These are phyloP conservation scores for Delonix regia DNA, from an alignment of 306 rosid genomes.

Conservation along the genomic window DNA sequence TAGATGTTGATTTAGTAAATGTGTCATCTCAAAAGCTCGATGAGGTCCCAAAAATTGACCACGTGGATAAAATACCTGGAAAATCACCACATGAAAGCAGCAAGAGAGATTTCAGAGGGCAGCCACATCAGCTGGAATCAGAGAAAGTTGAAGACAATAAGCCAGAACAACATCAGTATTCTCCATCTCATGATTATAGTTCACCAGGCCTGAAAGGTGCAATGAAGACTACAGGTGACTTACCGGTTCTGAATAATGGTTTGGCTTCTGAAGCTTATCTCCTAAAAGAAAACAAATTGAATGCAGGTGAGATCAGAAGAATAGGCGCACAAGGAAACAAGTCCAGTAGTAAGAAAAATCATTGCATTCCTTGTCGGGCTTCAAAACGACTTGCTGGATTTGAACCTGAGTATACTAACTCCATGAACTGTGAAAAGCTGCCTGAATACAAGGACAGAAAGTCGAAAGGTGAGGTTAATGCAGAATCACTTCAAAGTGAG, in stretches of 20 bases:
- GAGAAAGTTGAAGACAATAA: constrained; percentile 41
- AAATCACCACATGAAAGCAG: constrained; percentile 38
- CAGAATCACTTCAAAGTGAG: constrained; percentile 37
- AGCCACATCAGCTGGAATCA: constrained; percentile 40
- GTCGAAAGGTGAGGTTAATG: constrained; percentile 40
- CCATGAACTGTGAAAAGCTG: constrained; percentile 40
- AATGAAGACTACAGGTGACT: constrained; percentile 55
- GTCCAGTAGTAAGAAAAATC: constrained; percentile 52
- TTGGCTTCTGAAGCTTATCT: constrained; percentile 19
- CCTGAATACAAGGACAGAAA: constrained; percentile 33
- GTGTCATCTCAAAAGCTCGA: constrained; percentile 35
- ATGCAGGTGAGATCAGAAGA: constrained; percentile 38
- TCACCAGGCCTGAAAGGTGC: constrained; percentile 54
- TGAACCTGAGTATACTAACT: constrained; percentile 44
- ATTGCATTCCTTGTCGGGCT: constrained; percentile 43
- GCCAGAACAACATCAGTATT: constrained; percentile 37
- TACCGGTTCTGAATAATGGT: constrained; percentile 39
- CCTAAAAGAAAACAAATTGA: constrained; percentile 31
- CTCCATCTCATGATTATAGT: constrained; percentile 43
- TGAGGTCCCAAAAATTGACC: constrained; percentile 34
- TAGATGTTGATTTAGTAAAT: constrained; percentile 41
- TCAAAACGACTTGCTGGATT: constrained; percentile 62
- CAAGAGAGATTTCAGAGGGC: constrained; percentile 36
- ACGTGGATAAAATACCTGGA: constrained; percentile 14
- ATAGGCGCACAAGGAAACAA: constrained; percentile 34